Percentiles rank a stretch among this genome's conserved stretches.
Evolutionary conservation across 1,139 yeast species (phyloP).

Genomic region (Sugiyamaella xylanicola): DNA sequence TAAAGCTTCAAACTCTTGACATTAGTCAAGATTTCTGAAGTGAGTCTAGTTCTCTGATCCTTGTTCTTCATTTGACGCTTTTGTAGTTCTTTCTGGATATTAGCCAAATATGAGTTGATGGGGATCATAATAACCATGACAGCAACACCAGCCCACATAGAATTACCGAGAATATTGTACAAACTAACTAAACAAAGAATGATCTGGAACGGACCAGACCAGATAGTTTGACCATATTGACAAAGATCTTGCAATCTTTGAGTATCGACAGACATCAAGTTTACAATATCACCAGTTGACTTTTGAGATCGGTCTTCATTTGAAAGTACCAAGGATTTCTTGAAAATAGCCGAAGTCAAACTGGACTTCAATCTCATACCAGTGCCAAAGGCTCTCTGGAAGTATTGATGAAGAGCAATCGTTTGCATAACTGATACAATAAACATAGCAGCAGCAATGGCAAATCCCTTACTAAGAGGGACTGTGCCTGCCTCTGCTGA

Average conservation of each 20-base stretch:
- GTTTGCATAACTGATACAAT: slow-evolving; percentile 81
- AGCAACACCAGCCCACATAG: slow-evolving; percentile 97
- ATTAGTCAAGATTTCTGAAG: slow-evolving; percentile 86
- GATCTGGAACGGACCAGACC: slow-evolving; percentile 98
- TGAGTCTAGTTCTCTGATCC: slow-evolving; percentile 69
- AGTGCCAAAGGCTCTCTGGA: slow-evolving; percentile 81
- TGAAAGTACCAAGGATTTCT: slow-evolving; percentile 77
- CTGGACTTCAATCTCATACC: slow-evolving; percentile 90
- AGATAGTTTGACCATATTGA: slow-evolving; percentile 81
- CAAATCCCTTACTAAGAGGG: slow-evolving; percentile 78
- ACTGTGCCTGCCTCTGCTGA: slow-evolving; percentile 40
- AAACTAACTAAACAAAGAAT: slow-evolving; percentile 74
- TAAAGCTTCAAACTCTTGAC: slow-evolving; percentile 90
- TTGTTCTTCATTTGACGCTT: slow-evolving; percentile 69
- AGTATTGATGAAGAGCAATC: slow-evolving; percentile 85
- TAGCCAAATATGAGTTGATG: slow-evolving; percentile 72
- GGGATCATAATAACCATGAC: slow-evolving; percentile 87
- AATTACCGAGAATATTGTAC: slow-evolving; percentile 74
- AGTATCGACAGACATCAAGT: slow-evolving; percentile 94
- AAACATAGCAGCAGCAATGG: slow-evolving; percentile 85
- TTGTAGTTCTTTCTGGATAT: slow-evolving; percentile 74
- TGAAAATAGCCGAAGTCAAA: slow-evolving; percentile 74
- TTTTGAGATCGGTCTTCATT: slow-evolving; percentile 79
- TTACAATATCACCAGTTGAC: slow-evolving; percentile 96
- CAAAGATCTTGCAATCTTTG: slow-evolving; percentile 90